A percentile compares a stretch with the other conserved stretches of the same genome.
Evolutionary conservation across 805 yeast species (phyloP).

Genomic region (Barnettozyma wickerhamii): DNA sequence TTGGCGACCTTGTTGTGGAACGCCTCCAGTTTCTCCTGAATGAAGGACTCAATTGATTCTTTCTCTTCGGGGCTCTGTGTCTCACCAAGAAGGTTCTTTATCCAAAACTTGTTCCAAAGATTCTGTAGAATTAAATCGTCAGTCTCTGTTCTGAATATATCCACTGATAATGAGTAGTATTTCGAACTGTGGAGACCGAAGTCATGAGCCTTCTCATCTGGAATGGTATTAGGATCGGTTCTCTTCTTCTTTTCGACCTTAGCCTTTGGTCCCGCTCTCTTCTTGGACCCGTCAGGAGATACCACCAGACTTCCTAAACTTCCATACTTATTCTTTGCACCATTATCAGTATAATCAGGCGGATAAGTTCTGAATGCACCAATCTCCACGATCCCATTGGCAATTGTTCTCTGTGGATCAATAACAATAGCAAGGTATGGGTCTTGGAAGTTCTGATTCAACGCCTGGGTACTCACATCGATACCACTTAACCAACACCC

Average conservation of each 20-base stretch:
- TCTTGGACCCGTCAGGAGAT: slow-evolving; percentile 12
- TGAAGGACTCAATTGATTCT: slow-evolving; percentile 5
- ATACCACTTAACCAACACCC: slow-evolving; percentile 96
- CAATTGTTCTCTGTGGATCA: slow-evolving; percentile 69
- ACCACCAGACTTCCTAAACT: slow-evolving; percentile 11
- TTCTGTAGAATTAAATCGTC: slow-evolving; percentile 45
- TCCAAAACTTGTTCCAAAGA: slow-evolving; percentile 45
- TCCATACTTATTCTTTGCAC: slow-evolving; percentile 5
- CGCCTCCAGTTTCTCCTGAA: slow-evolving; percentile 9
- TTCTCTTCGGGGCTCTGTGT: slow-evolving; percentile 8
- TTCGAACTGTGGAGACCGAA: slow-evolving; percentile 67
- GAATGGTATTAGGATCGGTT: slow-evolving; percentile 26
- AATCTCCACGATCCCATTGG: slow-evolving; percentile 66
- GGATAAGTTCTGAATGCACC: slow-evolving; percentile 83
- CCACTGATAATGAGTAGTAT: slow-evolving; percentile 64
- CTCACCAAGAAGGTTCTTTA: slow-evolving; percentile 29
- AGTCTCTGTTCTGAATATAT: slow-evolving; percentile 47
- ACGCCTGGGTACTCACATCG: slow-evolving; percentile 82
- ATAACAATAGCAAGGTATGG: slow-evolving; percentile 87
- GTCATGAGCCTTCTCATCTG: slow-evolving; percentile 51
- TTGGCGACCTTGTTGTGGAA: slow-evolving; percentile 15
- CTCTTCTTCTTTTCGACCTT: slow-evolving; percentile 2
- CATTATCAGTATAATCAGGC: slow-evolving; percentile 25
- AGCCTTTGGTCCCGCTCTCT: not conserved
- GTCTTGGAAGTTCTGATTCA: slow-evolving; percentile 86